Percentiles rank a stretch among this genome's conserved stretches.
Evolutionary conservation across 768 basidiomycete genomes (phyloP).

Genomic region (Mycena pura): DNA sequence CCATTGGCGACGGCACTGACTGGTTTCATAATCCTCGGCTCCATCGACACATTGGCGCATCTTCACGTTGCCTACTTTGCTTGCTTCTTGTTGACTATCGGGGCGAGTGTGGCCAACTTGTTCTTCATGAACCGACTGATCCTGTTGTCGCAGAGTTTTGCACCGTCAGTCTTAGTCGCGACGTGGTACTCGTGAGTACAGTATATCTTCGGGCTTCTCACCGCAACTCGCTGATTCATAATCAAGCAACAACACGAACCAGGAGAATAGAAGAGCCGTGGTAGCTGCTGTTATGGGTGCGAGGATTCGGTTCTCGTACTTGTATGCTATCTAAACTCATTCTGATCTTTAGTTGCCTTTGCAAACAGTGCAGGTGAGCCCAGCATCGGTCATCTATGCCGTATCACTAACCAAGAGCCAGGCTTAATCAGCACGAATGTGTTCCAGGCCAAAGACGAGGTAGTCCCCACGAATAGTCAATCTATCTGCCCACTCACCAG

Average conservation of each 20-base stretch:
- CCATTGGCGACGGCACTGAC: constrained; percentile 45
- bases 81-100: constrained; percentile 59
- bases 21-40: constrained; percentile 55
- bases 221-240: constrained; percentile 16
- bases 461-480: background rate
- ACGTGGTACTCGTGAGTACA: constrained; percentile 36
- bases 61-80: constrained; percentile 59
- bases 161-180: constrained; percentile 53
- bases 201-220: background rate
- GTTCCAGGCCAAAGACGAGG: constrained; percentile 53
- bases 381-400: background rate
- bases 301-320: constrained; percentile 2
- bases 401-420: no score
- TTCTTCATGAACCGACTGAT: background rate
- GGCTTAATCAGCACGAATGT: constrained; percentile 61
- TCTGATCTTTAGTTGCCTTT: constrained; percentile 44
- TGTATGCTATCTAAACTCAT: background rate
- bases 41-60: constrained; percentile 48
- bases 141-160: constrained; percentile 44
- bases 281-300: constrained; percentile 59
- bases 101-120: constrained; percentile 36
- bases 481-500: no score
- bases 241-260: constrained; percentile 53
- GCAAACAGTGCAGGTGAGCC: constrained; percentile 41
- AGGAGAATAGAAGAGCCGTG: constrained; percentile 54